Evolutionary conservation across 225 moss, liverwort and hornwort genomes (phyloP).

Genomic region (Thuidium tamariscinum): DNA sequence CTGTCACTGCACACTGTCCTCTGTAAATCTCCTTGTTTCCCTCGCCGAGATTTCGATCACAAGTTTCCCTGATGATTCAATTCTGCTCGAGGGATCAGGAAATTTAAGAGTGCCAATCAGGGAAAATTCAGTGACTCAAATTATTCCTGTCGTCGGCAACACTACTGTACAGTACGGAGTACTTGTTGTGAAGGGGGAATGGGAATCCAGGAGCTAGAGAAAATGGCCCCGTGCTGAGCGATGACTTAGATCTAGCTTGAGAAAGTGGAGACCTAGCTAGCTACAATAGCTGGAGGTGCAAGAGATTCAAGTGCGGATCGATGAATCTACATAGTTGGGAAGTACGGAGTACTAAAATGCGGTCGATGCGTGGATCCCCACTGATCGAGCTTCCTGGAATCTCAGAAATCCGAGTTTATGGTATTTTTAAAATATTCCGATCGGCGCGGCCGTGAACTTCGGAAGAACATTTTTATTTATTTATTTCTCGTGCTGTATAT

Average conservation of each 20-base stretch:
- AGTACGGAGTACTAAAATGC: not conserved
- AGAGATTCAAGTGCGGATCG: not conserved
- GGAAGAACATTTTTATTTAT: not conserved
- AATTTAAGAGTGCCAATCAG: not conserved
- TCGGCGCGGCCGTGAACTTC: not conserved
- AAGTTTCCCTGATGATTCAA: not conserved
- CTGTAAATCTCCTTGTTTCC: not conserved
- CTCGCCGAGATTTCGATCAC: not conserved
- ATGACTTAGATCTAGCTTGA: not conserved
- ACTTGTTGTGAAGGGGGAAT: too few species aligned
- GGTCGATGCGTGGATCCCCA: not conserved
- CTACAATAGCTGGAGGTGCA: not conserved
- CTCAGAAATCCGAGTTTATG: not conserved
- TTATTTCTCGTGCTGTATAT: not conserved
- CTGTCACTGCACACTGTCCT: not conserved
- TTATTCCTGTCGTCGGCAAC: too few species aligned
- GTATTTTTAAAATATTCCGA: not conserved
- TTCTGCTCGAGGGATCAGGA: not conserved
- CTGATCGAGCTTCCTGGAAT: too few species aligned
- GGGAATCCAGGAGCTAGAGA: not conserved
- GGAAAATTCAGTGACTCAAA: not conserved
- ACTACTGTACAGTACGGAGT: not conserved
- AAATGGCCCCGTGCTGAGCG: not conserved
- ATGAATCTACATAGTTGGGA: not conserved
- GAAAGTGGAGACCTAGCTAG: not conserved